Evolutionary conservation across 371 early-diverging fungal genomes (phyloP).

Genomic region (Mucor irregularis): DNA sequence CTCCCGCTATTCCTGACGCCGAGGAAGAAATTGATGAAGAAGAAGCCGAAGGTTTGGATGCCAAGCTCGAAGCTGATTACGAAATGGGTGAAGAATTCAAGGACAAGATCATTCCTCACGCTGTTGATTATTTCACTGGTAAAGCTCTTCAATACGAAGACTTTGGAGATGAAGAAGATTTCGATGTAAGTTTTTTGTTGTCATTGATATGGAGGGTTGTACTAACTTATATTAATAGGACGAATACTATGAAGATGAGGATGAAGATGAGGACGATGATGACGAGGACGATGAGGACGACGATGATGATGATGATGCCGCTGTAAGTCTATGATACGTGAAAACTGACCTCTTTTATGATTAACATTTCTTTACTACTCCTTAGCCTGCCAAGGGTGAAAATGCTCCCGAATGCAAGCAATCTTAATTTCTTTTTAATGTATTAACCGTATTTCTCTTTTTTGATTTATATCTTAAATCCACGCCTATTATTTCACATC

Average conservation of each 20-base stretch:
- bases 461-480: not conserved
- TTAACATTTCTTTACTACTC: not conserved
- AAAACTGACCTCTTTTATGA: not conserved
- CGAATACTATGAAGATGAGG: constrained; percentile 67
- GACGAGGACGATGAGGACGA: constrained; percentile 54
- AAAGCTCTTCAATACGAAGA: constrained; percentile 86
- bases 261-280: constrained; percentile 59
- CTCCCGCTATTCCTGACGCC: constrained; percentile 74
- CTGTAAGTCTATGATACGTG: constrained; percentile 47
- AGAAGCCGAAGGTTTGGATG: constrained; percentile 76
- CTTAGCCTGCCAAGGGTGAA: constrained; percentile 48
- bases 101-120: constrained; percentile 93
- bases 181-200: constrained; percentile 50
- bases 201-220: constrained; percentile 29
- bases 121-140: constrained; percentile 98
- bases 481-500: too few species aligned
- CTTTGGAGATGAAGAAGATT: constrained; percentile 67
- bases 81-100: constrained; percentile 96
- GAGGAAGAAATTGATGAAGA: constrained; percentile 75
- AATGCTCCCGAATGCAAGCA: constrained; percentile 69
- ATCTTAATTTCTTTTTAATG: too few species aligned
- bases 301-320: constrained; percentile 61
- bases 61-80: constrained; percentile 88
- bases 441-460: too few species aligned
- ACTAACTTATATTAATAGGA: constrained; percentile 30